Percentiles rank a stretch among this genome's conserved stretches.
These are phyloP conservation scores for Tylopilus cervinicoccineus DNA, from an alignment of 768 basidiomycete genomes.

Conservation along the genomic window DNA sequence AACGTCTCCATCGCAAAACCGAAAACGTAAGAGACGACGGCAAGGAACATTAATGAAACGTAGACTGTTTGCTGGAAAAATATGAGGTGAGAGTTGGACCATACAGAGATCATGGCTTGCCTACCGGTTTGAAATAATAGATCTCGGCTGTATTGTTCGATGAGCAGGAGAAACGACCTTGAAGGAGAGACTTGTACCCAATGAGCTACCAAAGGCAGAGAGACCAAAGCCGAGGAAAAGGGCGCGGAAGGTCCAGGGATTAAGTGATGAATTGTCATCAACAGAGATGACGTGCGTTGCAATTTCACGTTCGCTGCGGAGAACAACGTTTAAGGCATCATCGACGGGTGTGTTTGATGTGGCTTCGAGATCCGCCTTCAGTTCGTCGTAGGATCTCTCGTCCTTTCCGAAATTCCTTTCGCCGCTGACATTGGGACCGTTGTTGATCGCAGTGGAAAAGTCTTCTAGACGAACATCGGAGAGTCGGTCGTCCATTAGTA, in stretches of 20 bases:
- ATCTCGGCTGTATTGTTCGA: conserved; percentile 41
- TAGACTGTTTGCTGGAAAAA: conserved; percentile 42
- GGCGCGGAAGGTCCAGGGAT: conserved; percentile 24
- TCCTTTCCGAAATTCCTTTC: background rate
- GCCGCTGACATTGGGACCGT: too few species aligned
- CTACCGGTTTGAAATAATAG: conserved; percentile 58
- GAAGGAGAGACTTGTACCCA: conserved; percentile 31
- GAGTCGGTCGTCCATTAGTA: background rate
- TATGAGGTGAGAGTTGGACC: background rate
- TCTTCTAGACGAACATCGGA: background rate
- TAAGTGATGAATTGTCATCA: background rate
- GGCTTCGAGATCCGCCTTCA: background rate
- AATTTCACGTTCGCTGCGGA: background rate
- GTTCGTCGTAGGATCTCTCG: background rate
- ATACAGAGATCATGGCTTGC: background rate
- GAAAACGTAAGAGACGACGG: conserved; percentile 47
- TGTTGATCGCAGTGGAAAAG: background rate
- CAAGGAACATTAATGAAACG: conserved; percentile 53
- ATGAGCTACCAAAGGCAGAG: conserved; percentile 47
- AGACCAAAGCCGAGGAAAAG: conserved; percentile 54
- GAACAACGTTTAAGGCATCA: background rate
- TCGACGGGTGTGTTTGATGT: background rate
- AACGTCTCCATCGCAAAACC: conserved; percentile 43
- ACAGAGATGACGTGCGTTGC: background rate
- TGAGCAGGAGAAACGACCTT: background rate